Evolutionary conservation across 805 yeast genomes (phyloP), one percentile per base, ranked within the genome.

Genomic region (Wickerhamomyces strasburgensis): DNA sequence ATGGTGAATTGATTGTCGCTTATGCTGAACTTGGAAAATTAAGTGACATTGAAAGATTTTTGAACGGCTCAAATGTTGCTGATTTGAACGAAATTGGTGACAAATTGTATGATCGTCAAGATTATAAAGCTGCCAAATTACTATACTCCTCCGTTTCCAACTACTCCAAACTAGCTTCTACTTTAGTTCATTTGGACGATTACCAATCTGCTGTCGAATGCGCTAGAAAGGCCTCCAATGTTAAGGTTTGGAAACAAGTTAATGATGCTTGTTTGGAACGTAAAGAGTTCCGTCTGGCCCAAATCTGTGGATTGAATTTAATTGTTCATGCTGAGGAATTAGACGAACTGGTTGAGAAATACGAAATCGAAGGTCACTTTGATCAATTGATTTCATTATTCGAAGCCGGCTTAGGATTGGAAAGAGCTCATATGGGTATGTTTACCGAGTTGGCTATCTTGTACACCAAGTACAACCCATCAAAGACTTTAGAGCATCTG

Each of bases 391-490:
- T 90, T 46, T 78, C 96, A 14, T 75, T 93, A 54, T 87, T 93
- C 54, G 98, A 93, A 65, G 90, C 88, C 53, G 98, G 98, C 48
- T 73, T 93, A 42, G 94, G 96, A 29, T 73, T 93, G 51, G 98
- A 93, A 70, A 84, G 98, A 62, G 98, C 98, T 27, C 98, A 93
- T 60, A 93, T 93, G 98, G 98, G 98, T 52, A 90, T 93, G 97
- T 93, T 93, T 62, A 93, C 98, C 9, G 97, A 89, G 64, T 73
- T 93, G 52, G 96, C 98, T 16, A 73, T 85, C 33, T 70, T 93
- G 51, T 93, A 90, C 68, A 75, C 94, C 48, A 90, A 89, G 62
- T 93, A 89, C 65, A 76, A 78, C 44, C 96, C 97, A 19, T 84
- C 79, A 35, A 83, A 79, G 65, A 84, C 94, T 38, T 84, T 86